Evolutionary conservation across 768 basidiomycete genomes (phyloP), one percentile per base, ranked within the genome.

Genomic region (Boletus speciosus): DNA sequence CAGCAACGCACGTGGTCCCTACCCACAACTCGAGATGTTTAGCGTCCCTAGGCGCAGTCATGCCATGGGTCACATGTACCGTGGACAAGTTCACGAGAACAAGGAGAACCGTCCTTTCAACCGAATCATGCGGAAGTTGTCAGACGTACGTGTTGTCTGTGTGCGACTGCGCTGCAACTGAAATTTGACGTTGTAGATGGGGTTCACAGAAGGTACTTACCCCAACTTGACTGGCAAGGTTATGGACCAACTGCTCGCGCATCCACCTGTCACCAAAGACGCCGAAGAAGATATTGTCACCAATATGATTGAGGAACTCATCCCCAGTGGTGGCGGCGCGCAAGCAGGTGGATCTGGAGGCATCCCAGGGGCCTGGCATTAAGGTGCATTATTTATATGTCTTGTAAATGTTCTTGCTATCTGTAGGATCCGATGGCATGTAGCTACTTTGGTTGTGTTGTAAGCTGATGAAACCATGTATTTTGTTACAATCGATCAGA

Each of bases 221-320:
- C 82, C 85, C 36, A 74, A 73, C 25, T 68, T 88, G 55, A 70
- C 71, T 5, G 68, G 66, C 1, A 82, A 77, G 64, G 77, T 88
- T 58, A 76, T 73, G 63, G 68, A 74, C 16, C 77, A 80, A 59
- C 58, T 88, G 54, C 78, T 77, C 11, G 52, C 55, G n/a, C 72
- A 71, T 54, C 56, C 70, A 19, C 58, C 64, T n/a, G 58, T 78
- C 10, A 73, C 72, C 25, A 83, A 80, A 59, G 85, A 85, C 10
- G 68, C 67, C 1, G 86, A 88, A 65, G 85, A 86, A 59, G 79
- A 85, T 51, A 79, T 87, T 49, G 81, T 86, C 32, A 85, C 83
- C 12, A 81, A 74, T 6, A 58, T 88, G 59, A 67, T 86, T 43
- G 80, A 88, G 59, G 81, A 81, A 40, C 71, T 88, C 47, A 68